Conservation (phyloP, 2,329 filamentous ascomycete species). For the Verticillium zaregamsianum region DNA sequence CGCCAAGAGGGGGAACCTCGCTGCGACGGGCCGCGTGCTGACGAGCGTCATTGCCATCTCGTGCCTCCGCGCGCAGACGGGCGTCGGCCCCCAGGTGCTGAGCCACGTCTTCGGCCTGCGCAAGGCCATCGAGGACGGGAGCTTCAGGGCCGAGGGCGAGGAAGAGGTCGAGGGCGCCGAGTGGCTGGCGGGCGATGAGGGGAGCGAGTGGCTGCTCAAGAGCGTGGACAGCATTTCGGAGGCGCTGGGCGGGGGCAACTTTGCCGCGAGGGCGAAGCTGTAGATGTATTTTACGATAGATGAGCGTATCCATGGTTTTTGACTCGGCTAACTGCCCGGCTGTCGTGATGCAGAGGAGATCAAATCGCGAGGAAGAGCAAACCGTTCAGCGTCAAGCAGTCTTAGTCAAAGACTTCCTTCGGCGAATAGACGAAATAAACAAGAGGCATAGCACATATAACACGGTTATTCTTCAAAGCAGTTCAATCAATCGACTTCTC, state of each 20-base stretch:
- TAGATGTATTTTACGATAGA: slow-evolving; percentile 2
- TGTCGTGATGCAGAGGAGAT: too few relatives aligned
- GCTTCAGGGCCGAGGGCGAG: slow-evolving; percentile 31
- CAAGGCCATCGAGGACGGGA: slow-evolving; percentile 70
- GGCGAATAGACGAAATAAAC: too few relatives aligned
- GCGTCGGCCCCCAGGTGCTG: slow-evolving; percentile 76
- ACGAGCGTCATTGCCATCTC: slow-evolving; percentile 72
- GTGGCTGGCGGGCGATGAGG: slow-evolving; percentile 41
- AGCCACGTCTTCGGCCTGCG: slow-evolving; percentile 77
- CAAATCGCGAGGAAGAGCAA: too few relatives aligned
- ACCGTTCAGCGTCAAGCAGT: too few relatives aligned
- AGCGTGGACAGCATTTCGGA: slow-evolving; percentile 40
- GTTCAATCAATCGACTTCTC: too few relatives aligned
- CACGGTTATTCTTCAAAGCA: too few relatives aligned
- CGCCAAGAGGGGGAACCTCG: slow-evolving; percentile 35
- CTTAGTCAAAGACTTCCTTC: too few relatives aligned
- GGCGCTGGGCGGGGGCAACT: slow-evolving; percentile 39
- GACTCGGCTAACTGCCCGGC: too few relatives aligned
- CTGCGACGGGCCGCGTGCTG: slow-evolving; percentile 62
- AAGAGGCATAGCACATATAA: too few relatives aligned
- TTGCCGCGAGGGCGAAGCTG: slow-evolving; percentile 25
- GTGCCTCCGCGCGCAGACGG: slow-evolving; percentile 73
- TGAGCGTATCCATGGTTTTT: too few relatives aligned
- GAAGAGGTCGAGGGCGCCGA: slow-evolving; percentile 28
- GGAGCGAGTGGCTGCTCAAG: slow-evolving; percentile 40